phyloP scores from a whole-genome alignment of 1,139 yeast species.

The Debaryomyces nepalensis region DNA sequence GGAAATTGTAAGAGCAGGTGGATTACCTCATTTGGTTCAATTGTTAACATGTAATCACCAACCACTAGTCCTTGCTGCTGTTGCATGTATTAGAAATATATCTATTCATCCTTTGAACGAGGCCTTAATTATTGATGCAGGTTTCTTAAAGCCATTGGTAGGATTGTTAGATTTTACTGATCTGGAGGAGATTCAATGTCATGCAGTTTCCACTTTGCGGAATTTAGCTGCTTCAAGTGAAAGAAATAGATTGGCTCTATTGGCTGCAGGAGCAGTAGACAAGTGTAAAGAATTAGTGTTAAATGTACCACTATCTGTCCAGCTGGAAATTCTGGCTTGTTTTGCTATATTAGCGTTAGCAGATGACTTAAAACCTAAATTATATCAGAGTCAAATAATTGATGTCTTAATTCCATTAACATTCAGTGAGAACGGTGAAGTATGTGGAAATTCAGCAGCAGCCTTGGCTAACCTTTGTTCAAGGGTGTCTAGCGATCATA shows the following conservation, averaged over 20 bases:
- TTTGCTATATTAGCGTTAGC: slow-evolving; percentile 96
- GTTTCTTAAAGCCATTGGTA: slow-evolving; percentile 89
- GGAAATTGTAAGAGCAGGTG: slow-evolving; percentile 94
- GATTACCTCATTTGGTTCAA: slow-evolving; percentile 88
- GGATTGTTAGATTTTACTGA: slow-evolving; percentile 81
- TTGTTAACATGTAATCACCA: slow-evolving; percentile 88
- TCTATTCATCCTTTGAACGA: slow-evolving; percentile 97
- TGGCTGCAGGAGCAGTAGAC: slow-evolving; percentile 94
- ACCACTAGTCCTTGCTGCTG: slow-evolving; percentile 93
- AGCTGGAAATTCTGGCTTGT: slow-evolving; percentile 95
- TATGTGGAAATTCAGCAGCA: slow-evolving; percentile 98
- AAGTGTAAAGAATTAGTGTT: slow-evolving; percentile 89
- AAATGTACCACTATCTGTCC: slow-evolving; percentile 84
- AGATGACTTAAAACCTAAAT: slow-evolving; percentile 87
- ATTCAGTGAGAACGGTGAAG: slow-evolving; percentile 86
- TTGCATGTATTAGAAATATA: slow-evolving; percentile 95
- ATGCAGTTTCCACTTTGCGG: slow-evolving; percentile 93
- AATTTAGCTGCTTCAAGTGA: slow-evolving; percentile 96
- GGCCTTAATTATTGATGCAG: slow-evolving; percentile 93
- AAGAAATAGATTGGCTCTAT: slow-evolving; percentile 85
- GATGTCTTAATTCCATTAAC: slow-evolving; percentile 93
- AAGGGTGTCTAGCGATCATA: slow-evolving; percentile 76
- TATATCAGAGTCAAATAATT: slow-evolving; percentile 82
- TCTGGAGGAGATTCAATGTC: slow-evolving; percentile 96
- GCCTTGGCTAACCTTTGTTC: slow-evolving; percentile 96